These are phyloP conservation scores for Chaetomiaceae sp. DNA, from an alignment of 2,329 filamentous ascomycete species.

Conservation along the genomic window DNA sequence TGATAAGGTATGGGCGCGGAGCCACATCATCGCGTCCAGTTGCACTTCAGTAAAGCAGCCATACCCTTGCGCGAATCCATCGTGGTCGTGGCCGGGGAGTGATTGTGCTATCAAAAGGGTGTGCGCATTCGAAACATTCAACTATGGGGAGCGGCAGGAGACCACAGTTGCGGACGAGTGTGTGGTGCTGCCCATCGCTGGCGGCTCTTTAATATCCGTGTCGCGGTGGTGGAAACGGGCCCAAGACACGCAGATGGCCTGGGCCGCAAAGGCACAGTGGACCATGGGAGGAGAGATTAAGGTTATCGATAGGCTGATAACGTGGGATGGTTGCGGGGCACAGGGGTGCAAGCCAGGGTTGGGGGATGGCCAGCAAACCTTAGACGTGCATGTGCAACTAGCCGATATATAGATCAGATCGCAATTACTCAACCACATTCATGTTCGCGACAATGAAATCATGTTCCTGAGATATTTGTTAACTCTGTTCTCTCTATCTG, in stretches of 20 bases:
- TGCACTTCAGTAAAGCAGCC: conserved; percentile 3
- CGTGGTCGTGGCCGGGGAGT: conserved; percentile 12
- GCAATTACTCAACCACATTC: too few species aligned
- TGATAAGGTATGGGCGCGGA: not conserved
- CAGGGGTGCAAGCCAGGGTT: not conserved
- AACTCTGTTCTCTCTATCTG: too few species aligned
- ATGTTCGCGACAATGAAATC: too few species aligned
- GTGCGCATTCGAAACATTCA: not conserved
- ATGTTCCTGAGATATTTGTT: too few species aligned
- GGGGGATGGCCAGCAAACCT: too few species aligned
- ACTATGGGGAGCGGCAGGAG: not conserved
- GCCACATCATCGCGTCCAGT: not conserved
- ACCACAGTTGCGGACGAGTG: not conserved
- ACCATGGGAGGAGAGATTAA: conserved; percentile 22
- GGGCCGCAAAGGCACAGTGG: not conserved
- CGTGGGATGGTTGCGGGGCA: too few species aligned
- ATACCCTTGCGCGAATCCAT: conserved; percentile 33
- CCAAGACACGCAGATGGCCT: not conserved
- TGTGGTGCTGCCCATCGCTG: conserved; percentile 10
- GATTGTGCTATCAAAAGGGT: conserved; percentile 14
- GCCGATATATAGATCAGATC: too few species aligned
- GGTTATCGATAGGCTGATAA: conserved; percentile 20
- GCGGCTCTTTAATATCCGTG: not conserved
- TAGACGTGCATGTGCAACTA: too few species aligned
- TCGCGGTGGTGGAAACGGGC: not conserved